A percentile compares a stretch with the other conserved stretches of the same genome.
phyloP scores from a whole-genome alignment of 371 early-diverging fungal species.

The Actinomortierella wolfii region DNA sequence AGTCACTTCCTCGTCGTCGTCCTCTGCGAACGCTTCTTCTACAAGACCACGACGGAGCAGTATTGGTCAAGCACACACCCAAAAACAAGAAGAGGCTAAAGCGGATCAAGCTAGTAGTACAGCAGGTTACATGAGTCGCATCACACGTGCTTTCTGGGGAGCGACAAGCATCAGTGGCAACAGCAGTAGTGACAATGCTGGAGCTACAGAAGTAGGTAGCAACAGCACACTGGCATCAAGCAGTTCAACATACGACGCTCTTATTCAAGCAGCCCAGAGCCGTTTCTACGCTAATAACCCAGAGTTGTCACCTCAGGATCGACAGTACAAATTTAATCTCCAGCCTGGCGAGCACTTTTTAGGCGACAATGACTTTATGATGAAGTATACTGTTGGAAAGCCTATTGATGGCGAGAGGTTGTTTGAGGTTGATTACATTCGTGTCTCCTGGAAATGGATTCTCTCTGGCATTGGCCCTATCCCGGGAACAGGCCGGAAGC shows the following conservation, averaged over 20 bases:
- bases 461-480: constrained; percentile 11
- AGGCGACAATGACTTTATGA: constrained; percentile 34
- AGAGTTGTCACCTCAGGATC: constrained; percentile 18
- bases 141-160: constrained; percentile 6
- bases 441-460: constrained; percentile 36
- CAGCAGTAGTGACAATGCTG: constrained; percentile 9
- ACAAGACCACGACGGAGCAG: constrained; percentile 16
- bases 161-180: constrained; percentile 15
- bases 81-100: too few relatives aligned
- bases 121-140: too few relatives aligned
- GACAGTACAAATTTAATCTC: constrained; percentile 30
- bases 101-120: too few relatives aligned
- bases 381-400: constrained; percentile 19
- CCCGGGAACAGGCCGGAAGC: too few relatives aligned
- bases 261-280: constrained; percentile 13
- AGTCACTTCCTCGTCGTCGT: neutral
- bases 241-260: constrained; percentile 7
- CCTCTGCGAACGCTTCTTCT: neutral
- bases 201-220: constrained; percentile 3
- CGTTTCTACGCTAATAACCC: constrained; percentile 19
- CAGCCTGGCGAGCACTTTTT: constrained; percentile 20
- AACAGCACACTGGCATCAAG: constrained; percentile 15
- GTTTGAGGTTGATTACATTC: constrained; percentile 31
- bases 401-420: neutral
- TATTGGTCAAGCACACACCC: constrained; percentile 15